A percentile compares a stretch with the other conserved stretches of the same genome.
Evolutionary conservation across 495 filamentous ascomycete species (phyloP).

Genomic region (Choiromyces venosus): DNA sequence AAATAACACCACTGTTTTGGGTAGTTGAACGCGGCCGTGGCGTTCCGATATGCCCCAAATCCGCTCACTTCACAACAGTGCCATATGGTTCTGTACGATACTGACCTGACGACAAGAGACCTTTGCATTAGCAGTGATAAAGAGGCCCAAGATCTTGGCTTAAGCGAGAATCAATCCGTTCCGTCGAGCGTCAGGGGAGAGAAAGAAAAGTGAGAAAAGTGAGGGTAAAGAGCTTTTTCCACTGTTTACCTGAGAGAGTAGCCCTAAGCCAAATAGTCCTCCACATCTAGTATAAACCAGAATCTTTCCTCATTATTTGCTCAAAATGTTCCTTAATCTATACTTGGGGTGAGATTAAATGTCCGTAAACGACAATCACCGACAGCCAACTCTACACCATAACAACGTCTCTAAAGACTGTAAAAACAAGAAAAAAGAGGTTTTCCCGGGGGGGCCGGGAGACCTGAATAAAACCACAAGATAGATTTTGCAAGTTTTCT

Average conservation of each 20-base stretch:
- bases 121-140: slow-evolving; percentile 13
- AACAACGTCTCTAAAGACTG: too few species aligned
- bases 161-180: slow-evolving; percentile 34
- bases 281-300: neutral
- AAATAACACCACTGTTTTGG: too few species aligned
- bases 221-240: neutral
- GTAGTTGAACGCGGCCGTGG: slow-evolving; percentile 8
- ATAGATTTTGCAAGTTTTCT: too few species aligned
- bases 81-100: too few species aligned
- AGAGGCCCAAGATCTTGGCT: slow-evolving; percentile 20
- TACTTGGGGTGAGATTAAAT: too few species aligned
- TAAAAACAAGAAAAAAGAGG: too few species aligned
- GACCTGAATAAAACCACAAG: too few species aligned
- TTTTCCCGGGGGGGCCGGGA: too few species aligned
- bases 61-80: too few species aligned
- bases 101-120: too few species aligned
- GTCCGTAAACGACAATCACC: neutral
- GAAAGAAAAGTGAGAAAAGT: too few species aligned
- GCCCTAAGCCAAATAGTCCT: too few species aligned
- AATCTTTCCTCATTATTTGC: neutral
- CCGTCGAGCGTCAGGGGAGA: slow-evolving; percentile 6
- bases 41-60: slow-evolving; percentile 8
- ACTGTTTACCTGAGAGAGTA: slow-evolving; percentile 13
- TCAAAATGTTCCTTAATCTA: slow-evolving; percentile 9
- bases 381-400: slow-evolving; percentile 7